Evolutionary conservation across 1,284 basidiomycete species (phyloP), one percentile per base, ranked within the genome.

Genomic region (Cronartium quercuum): DNA sequence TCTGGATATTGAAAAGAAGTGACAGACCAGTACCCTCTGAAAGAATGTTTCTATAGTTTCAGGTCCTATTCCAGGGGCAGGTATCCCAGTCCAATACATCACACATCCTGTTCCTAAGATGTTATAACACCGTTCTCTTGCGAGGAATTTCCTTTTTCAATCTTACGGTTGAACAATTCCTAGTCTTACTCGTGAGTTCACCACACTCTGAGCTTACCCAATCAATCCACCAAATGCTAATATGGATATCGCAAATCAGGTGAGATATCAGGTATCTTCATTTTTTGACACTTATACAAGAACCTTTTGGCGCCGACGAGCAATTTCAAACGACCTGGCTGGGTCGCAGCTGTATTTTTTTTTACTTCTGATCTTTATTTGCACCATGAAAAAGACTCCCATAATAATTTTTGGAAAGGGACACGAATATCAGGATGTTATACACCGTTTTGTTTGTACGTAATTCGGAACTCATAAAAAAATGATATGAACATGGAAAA

Each of bases 351-450:
- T 12, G 38, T 21, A 34, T 47, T n/a, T n/a, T n/a, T n/a, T 62
- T n/a, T 40, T 69, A 10, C 68, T 60, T 40, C 18, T 69, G 9
- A 34, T 41, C 5, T 69, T 61, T 69, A 18, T 62, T 9, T 41
- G 61, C 13, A 40, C 68, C 18, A 69, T 69, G 68, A 69, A 69
- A 18, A 69, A 69, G 12, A 41, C 58, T 13, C 68, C 68, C 13
- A 12, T 69, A 7, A 29, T 10, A 44, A 18, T 69, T 18, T 37
- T 69, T 24, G 68, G 68, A 38, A 69, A 69, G 29, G 58, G 68
- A 18, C 62, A 69, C 41, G 58, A 69, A 40, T 60, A 41, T 29
- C n/a, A 41, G 29, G 62, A 69, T n/a, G 61, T 38, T 42, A 61
- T 69, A 2, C 68, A 69, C 47, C 35, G 58, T 24, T 69, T 69